phyloP scores from a whole-genome alignment of 768 basidiomycete genomes.

The Cystobasidium tubakii region DNA sequence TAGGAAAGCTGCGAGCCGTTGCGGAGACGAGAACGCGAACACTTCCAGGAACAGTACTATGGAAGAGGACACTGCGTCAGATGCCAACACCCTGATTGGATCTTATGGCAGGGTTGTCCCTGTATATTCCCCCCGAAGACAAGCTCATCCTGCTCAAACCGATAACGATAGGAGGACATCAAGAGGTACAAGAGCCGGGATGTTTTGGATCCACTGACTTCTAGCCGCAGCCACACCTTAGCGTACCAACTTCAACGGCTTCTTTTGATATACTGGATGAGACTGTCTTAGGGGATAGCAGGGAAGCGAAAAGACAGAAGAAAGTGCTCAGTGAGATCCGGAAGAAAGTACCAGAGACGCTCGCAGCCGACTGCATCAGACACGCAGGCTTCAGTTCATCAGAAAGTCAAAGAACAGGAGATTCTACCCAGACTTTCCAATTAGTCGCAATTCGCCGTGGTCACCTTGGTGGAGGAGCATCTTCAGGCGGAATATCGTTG shows the following conservation, averaged over 20 bases:
- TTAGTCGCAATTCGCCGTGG: no score
- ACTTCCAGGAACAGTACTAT: not conserved
- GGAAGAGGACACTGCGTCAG: not conserved
- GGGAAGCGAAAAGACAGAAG: no score
- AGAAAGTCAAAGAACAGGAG: not conserved
- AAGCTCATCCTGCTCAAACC: not conserved
- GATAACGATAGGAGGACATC: not conserved
- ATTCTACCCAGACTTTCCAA: not conserved
- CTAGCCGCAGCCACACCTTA: no score
- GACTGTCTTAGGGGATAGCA: not conserved
- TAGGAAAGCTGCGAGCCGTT: not conserved
- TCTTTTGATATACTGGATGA: not conserved
- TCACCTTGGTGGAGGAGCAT: no score
- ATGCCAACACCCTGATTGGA: slow-evolving; percentile 3
- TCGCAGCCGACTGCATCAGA: not conserved
- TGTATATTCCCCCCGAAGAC: not conserved
- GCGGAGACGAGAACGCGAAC: not conserved
- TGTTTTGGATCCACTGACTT: no score
- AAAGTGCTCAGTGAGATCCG: no score
- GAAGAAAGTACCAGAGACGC: not conserved
- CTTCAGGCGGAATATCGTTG: no score
- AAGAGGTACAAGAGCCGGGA: not conserved
- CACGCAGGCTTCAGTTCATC: not conserved
- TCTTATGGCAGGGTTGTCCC: not conserved
- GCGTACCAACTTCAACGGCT: no score